Conservation (phyloP, 352 stramenopile genomes). For the Pythium apleroticum region DNA sequence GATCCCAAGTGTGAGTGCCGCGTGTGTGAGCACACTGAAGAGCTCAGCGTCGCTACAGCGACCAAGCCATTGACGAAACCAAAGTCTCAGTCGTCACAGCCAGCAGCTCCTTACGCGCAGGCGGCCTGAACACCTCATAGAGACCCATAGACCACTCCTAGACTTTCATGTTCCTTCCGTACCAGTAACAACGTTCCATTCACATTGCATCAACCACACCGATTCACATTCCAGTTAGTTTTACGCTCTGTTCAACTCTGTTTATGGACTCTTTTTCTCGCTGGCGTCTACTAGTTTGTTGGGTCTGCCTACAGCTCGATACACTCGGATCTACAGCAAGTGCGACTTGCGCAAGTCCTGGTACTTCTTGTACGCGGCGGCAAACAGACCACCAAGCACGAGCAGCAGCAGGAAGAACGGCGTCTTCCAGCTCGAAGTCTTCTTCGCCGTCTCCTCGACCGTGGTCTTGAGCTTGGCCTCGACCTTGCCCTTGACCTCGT, state of each 20-base stretch:
- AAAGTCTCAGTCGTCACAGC: background rate
- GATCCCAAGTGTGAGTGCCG: constrained; percentile 52
- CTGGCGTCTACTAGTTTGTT: background rate
- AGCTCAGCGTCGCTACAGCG: constrained; percentile 15
- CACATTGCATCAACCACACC: background rate
- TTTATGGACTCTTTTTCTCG: constrained; percentile 1
- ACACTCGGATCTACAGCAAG: constrained; percentile 53
- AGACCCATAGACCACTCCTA: constrained; percentile 2
- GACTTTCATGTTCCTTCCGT: background rate
- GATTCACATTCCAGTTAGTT: background rate
- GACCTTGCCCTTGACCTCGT: constrained; percentile 64
- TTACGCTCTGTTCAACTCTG: background rate
- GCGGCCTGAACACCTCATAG: background rate
- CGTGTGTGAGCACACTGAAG: constrained; percentile 51
- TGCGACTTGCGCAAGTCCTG: constrained; percentile 86
- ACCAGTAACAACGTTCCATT: background rate
- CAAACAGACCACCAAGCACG: constrained; percentile 54
- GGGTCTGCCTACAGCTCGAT: background rate
- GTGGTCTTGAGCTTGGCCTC: constrained; percentile 68
- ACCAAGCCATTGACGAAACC: background rate
- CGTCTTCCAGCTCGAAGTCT: constrained; percentile 77
- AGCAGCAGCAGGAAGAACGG: constrained; percentile 81
- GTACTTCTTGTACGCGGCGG: constrained; percentile 86
- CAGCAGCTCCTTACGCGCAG: background rate
- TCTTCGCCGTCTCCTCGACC: constrained; percentile 70